These are phyloP conservation scores for Erysimum cheiri DNA, from an alignment of 441 rosid species.

Conservation along the genomic window DNA sequence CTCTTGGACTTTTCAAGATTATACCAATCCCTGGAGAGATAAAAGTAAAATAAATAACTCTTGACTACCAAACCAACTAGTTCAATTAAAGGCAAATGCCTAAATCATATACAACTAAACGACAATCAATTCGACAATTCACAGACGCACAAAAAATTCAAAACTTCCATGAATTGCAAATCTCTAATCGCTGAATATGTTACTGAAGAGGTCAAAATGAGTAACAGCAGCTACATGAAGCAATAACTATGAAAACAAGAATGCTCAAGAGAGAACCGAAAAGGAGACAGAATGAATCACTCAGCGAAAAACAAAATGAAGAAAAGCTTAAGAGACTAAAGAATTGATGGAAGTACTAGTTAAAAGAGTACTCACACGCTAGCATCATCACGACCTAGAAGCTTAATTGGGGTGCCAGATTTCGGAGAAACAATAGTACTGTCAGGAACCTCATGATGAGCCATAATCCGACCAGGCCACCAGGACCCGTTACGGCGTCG, in stretches of 20 bases:
- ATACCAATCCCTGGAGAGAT: constrained; percentile 83
- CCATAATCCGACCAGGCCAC: constrained; percentile 99
- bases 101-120: not conserved
- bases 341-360: not conserved
- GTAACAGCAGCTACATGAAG: not conserved
- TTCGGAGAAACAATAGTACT: constrained; percentile 82
- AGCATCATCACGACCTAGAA: constrained; percentile 95
- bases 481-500: constrained; percentile 96
- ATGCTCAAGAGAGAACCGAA: not conserved
- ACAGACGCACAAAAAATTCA: not conserved
- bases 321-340: not conserved
- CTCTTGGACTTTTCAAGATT: constrained; percentile 97
- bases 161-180: not conserved
- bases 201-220: not conserved
- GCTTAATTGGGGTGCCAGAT: constrained; percentile 97
- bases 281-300: constrained; percentile 33
- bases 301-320: constrained; percentile 11
- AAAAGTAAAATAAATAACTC: not conserved
- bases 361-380: constrained; percentile 71
- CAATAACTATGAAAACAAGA: not conserved
- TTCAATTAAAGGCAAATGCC: not conserved
- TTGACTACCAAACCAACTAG: not conserved
- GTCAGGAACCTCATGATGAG: constrained; percentile 81
- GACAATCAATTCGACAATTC: not conserved
- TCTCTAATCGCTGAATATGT: not conserved